Percentiles rank a stretch among this genome's conserved stretches.
phyloP scores from a whole-genome alignment of 2,329 filamentous ascomycete species.

The Calonectria pteridis region DNA sequence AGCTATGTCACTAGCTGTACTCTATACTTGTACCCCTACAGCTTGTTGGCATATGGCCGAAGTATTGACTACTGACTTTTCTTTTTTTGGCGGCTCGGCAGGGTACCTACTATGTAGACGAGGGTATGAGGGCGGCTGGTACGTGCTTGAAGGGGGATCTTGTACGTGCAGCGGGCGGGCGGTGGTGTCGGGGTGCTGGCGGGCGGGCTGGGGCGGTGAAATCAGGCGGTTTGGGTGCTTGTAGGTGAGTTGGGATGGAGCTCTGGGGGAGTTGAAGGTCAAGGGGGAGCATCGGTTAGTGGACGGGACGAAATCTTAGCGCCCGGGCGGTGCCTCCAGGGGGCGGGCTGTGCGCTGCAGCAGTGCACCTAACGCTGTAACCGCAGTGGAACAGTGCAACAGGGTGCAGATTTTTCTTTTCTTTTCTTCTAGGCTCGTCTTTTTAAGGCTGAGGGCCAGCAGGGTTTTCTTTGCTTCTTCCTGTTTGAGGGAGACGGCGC shows the following conservation, averaged over 20 bases:
- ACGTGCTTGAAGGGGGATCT: not conserved
- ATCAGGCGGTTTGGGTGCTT: conserved; percentile 16
- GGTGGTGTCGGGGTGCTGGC: conserved; percentile 7
- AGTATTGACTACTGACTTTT: not conserved
- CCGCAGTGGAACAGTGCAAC: not conserved
- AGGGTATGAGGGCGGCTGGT: conserved; percentile 6
- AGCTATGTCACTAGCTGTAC: not conserved
- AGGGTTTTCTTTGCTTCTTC: conserved; percentile 4
- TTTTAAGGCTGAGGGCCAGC: not conserved
- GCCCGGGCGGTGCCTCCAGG: conserved; percentile 10
- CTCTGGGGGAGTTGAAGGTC: not conserved
- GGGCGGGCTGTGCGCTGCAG: conserved; percentile 11
- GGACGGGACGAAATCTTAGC: not conserved
- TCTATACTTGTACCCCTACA: not conserved
- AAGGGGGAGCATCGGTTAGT: not conserved
- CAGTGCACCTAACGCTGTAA: conserved; percentile 5
- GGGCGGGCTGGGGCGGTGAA: conserved; percentile 8
- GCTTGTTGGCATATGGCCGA: not conserved
- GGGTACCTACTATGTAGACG: not conserved
- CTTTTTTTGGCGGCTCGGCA: not conserved
- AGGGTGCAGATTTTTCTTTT: not conserved
- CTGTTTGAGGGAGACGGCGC: not conserved
- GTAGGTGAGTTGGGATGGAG: conserved; percentile 6
- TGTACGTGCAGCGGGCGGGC: not conserved
- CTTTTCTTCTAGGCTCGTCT: not conserved